These are phyloP conservation scores for Tylopilus balloui DNA, from an alignment of 768 basidiomycete species.

Conservation along the genomic window DNA sequence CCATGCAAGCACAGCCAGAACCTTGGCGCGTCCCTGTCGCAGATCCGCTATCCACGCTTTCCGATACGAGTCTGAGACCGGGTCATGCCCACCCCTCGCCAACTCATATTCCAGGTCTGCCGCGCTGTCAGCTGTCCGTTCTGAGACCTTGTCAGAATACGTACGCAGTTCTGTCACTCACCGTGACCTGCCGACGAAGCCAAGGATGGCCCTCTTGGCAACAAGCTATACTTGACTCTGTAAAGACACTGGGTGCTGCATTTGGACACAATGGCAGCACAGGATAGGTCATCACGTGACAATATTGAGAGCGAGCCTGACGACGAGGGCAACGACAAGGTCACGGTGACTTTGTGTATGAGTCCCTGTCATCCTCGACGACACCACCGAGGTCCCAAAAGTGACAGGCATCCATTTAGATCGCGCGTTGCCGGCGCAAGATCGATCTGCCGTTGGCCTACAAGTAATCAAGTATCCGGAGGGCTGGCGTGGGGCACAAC, in stretches of 20 bases:
- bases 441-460: background rate
- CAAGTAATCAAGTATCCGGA: background rate
- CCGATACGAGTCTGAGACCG: constrained; percentile 1
- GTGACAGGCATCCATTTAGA: background rate
- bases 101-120: background rate
- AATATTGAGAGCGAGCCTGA: too few relatives aligned
- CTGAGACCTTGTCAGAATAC: background rate
- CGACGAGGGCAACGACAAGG: too few relatives aligned
- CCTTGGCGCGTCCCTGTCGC: constrained; percentile 8
- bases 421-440: background rate
- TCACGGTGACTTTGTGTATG: background rate
- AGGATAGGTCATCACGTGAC: background rate
- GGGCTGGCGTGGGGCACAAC: background rate
- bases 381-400: constrained; percentile 15
- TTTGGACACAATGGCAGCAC: background rate
- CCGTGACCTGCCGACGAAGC: background rate
- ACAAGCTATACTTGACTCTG: background rate
- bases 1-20: constrained; percentile 20
- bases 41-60: constrained; percentile 14
- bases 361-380: background rate
- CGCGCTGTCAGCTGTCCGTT: background rate
- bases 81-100: background rate
- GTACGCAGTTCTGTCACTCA: background rate
- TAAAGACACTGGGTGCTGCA: background rate
- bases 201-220: background rate